Evolutionary conservation across 257 asterid species (phyloP), one percentile per base, ranked within the genome.

Genomic region (Hygrophila difformis): DNA sequence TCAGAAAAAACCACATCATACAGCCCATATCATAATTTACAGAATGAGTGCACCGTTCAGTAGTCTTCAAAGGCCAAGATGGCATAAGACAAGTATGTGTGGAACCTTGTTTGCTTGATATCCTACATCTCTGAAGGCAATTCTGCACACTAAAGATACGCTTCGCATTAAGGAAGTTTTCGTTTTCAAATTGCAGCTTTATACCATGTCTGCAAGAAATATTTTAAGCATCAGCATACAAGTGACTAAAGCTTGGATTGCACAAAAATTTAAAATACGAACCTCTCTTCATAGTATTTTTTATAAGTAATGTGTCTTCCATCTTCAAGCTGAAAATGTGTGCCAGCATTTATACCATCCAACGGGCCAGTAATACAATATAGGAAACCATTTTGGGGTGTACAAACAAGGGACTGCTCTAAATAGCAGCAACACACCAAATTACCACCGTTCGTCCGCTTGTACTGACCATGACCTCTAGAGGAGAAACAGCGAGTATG

Each of bases 361-460:
- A 81, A 23, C 44, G 46, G 40, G 29, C 84, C 80, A 1, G 50
- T 26, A 9, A 71, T 46, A 62, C 81, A 66, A 65, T 88, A 81
- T 29, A 75, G 10, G 23, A 8, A 7, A 28, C 63, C 72, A 36
- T 75, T 88, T 47, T 84, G 93, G 23, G 95, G 87, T 1, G 97
- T 84, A 19, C 53, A 3, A 2, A 79, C 87, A 29, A 88, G 59
- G n/a, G 91, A 73, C 42, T 79, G 79, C 57, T 79, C 72, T 60
- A 88, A 19, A 72, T 63, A 8, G 47, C 87, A 81, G 42, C 57
- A 26, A 49, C 94, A 81, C 16, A 84, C 75, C 59, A 57, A 20
- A 37, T 84, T n/a, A n/a, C n/a, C 85, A 37, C 54, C 57, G 51
- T 54, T 62, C 1, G 91, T 79, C 39, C 46, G 74, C 66, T 76